These are phyloP conservation scores for Aspergillus udagawae DNA, from an alignment of 2,329 filamentous ascomycete species.

Conservation along the genomic window DNA sequence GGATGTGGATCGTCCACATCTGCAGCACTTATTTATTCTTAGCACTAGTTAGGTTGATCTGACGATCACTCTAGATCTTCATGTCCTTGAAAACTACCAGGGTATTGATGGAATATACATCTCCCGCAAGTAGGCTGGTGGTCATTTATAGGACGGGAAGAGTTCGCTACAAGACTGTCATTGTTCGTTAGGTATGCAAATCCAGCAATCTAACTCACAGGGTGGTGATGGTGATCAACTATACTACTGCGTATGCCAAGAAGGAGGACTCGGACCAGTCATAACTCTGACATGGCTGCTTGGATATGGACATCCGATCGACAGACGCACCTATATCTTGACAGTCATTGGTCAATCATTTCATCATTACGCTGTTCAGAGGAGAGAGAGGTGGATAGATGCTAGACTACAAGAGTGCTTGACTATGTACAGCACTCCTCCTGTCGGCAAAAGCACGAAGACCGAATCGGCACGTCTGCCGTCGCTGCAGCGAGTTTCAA, in stretches of 20 bases:
- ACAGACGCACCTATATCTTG: neutral
- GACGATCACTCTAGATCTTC: neutral
- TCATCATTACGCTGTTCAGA: too few species aligned
- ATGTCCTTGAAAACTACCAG: neutral
- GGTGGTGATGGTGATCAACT: too few species aligned
- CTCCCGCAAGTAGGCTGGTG: too few species aligned
- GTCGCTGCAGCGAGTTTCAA: conserved; percentile 51
- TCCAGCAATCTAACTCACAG: too few species aligned
- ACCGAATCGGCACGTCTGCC: conserved; percentile 56
- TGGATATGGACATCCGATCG: neutral
- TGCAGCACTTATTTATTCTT: neutral
- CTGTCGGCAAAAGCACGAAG: conserved; percentile 56
- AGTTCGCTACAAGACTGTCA: too few species aligned
- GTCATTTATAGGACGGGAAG: too few species aligned
- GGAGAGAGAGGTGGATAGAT: neutral
- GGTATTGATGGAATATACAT: neutral
- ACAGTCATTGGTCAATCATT: too few species aligned
- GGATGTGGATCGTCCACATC: conserved; percentile 4
- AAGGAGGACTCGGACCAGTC: neutral
- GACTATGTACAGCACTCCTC: conserved; percentile 1
- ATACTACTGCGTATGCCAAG: neutral
- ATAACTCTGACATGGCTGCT: neutral
- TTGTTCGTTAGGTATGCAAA: too few species aligned
- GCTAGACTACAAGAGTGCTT: neutral
- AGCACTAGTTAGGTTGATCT: conserved; percentile 5